A percentile compares a stretch with the other conserved stretches of the same genome.
phyloP scores from a whole-genome alignment of 2,329 filamentous ascomycete species.

The Tolypocladium capitatum region DNA sequence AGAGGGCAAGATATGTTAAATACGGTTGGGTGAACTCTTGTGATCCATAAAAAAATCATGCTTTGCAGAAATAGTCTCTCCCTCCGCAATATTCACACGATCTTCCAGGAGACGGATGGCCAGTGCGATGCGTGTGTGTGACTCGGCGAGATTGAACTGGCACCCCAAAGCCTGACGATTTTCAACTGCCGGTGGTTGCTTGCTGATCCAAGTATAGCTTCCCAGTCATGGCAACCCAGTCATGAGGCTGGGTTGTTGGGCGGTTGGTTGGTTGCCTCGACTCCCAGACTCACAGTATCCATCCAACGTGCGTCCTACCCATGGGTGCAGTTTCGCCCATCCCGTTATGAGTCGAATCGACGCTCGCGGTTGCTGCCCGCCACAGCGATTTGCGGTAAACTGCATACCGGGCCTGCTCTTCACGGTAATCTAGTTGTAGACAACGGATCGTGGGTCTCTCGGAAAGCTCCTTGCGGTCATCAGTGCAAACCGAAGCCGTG shows the following conservation, averaged over 20 bases:
- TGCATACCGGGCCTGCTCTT: background rate
- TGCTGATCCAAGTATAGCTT: too few relatives aligned
- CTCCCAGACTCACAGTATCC: background rate
- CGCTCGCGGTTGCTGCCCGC: background rate
- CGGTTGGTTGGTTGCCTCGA: too few relatives aligned
- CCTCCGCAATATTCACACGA: background rate
- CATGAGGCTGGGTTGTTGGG: too few relatives aligned
- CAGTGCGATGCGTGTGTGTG: too few relatives aligned
- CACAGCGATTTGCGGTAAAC: background rate
- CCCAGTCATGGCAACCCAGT: too few relatives aligned
- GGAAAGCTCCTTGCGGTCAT: background rate
- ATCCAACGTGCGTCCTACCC: background rate
- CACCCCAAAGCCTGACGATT: too few relatives aligned
- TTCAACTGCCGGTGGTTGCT: too few relatives aligned
- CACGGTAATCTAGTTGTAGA: too few relatives aligned
- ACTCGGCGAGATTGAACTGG: background rate
- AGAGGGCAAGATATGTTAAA: constrained; percentile 52
- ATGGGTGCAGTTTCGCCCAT: background rate
- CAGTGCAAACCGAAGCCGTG: background rate
- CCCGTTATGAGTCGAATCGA: background rate
- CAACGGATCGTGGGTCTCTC: background rate
- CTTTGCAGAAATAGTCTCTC: background rate
- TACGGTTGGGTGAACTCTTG: background rate
- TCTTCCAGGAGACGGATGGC: background rate
- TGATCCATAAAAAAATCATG: background rate